Base-by-base conservation (phyloP, 257 asterid genomes). In the Vinca minor region DNA sequence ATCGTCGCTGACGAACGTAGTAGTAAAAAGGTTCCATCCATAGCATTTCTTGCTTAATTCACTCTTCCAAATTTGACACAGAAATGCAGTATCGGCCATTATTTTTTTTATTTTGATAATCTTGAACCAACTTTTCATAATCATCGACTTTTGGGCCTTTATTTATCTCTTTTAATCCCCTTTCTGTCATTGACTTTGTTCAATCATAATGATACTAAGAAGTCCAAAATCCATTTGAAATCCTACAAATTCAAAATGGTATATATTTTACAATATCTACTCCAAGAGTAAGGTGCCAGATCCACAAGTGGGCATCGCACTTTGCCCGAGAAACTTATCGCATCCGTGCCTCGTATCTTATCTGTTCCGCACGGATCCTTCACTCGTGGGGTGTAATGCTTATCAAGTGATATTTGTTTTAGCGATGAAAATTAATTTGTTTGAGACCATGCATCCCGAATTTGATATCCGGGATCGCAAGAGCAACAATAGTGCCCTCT, bases 261-360 rank as follows among this genome's bases (percentile, higher is more conserved):
- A n/a, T n/a, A n/a, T n/a, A n/a, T n/a, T n/a, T n/a, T n/a, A n/a
- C n/a, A n/a, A n/a, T n/a, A n/a, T n/a, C n/a, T n/a, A n/a, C n/a
- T n/a, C 68, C 63, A 65, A n/a, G n/a, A n/a, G n/a, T n/a, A n/a
- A n/a, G n/a, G 72, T 48, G 76, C 57, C 70, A 67, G 74, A 76
- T 49, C 66, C 62, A 74, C 63, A 76, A 74, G 82, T 81, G 89
- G 88, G 79, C 81, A 75, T 65, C 81, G 83, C 92, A 82, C 90
- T 81, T 64, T 57, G 65, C 74, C 85, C 95, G 66, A 86, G 87
- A 86, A 84, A 75, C 88, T 82, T 73, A 71, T 80, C 88, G 82
- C 84, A 78, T 83, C 59, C n/a, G n/a, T n/a, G n/a, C n/a, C n/a
- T 72, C 77, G 69, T 76, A 81, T 76, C 94, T 85, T 82, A 82